A percentile compares a stretch with the other conserved stretches of the same genome.
phyloP scores from a whole-genome alignment of 192 early-diverging fungal species.

The Coemansia aciculifera region DNA sequence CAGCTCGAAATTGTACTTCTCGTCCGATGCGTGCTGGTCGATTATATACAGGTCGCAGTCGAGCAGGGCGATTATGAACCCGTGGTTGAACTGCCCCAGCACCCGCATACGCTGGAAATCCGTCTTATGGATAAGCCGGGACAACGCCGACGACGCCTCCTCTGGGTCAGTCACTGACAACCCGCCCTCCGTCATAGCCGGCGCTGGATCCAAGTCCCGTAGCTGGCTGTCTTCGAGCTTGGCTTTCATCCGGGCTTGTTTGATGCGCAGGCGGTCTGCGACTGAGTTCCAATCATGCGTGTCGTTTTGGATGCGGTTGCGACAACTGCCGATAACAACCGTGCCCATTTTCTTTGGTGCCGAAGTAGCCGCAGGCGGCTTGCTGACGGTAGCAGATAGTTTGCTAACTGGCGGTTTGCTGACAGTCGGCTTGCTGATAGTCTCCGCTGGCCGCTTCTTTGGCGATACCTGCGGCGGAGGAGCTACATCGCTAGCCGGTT shows the following conservation, averaged over 20 bases:
- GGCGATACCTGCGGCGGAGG: not conserved
- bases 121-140: conserved; percentile 62
- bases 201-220: not conserved
- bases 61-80: conserved; percentile 86
- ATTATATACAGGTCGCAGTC: conserved; percentile 80
- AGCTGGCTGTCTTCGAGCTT: conserved; percentile 19
- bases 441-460: not conserved
- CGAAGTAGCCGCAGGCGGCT: not conserved
- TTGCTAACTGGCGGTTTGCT: not conserved
- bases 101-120: conserved; percentile 87
- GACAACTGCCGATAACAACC: conserved; percentile 32
- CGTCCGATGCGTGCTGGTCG: conserved; percentile 97
- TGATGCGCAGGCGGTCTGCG: conserved; percentile 15
- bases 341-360: conserved; percentile 18
- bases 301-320: conserved; percentile 37
- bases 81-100: conserved; percentile 95
- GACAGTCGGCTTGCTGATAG: not conserved
- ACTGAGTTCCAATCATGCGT: conserved; percentile 19
- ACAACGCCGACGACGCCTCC: conserved; percentile 24
- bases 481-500: not conserved
- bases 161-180: conserved; percentile 15
- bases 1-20: conserved; percentile 95
- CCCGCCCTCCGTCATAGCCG: conserved; percentile 20
- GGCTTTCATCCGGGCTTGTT: conserved; percentile 9
- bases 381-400: not conserved